Evolutionary conservation across 306 rosid genomes (phyloP).

Genomic region (Casuarina equisetifolia): DNA sequence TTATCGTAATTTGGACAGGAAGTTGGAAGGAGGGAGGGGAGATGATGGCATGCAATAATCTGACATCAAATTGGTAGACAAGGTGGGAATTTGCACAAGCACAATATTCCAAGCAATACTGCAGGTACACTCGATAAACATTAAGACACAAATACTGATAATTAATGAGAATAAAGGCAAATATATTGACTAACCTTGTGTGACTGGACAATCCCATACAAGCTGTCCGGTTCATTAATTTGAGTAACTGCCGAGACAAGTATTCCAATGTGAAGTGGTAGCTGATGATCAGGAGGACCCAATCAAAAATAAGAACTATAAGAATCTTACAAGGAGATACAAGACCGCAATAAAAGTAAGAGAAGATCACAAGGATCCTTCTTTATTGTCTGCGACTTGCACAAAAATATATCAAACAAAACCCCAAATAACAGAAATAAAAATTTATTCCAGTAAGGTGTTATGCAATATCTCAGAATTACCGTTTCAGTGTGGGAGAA

Average conservation of each 20-base stretch:
- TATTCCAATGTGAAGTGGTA: constrained; percentile 81
- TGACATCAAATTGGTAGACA: background rate
- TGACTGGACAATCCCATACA: constrained; percentile 89
- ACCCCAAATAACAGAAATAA: constrained; percentile 3
- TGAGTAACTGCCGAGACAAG: constrained; percentile 78
- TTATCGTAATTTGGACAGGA: background rate
- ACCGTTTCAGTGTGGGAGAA: constrained; percentile 79
- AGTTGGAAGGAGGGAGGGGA: background rate
- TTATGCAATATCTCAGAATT: constrained; percentile 23
- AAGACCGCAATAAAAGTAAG: background rate
- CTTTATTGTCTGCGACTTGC: background rate
- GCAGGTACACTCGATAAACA: background rate
- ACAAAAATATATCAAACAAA: background rate
- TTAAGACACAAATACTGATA: background rate
- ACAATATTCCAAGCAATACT: background rate
- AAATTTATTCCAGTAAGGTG: background rate
- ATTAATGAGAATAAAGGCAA: background rate
- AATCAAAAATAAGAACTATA: constrained; percentile 7
- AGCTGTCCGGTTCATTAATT: constrained; percentile 94
- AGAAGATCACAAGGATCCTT: background rate
- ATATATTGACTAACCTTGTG: constrained; percentile 65
- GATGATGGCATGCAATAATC: background rate
- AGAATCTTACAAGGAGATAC: background rate
- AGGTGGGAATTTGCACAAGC: background rate
- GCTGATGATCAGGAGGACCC: constrained; percentile 45